Conservation (phyloP, 441 rosid genomes). For the Daphne laureola region DNA sequence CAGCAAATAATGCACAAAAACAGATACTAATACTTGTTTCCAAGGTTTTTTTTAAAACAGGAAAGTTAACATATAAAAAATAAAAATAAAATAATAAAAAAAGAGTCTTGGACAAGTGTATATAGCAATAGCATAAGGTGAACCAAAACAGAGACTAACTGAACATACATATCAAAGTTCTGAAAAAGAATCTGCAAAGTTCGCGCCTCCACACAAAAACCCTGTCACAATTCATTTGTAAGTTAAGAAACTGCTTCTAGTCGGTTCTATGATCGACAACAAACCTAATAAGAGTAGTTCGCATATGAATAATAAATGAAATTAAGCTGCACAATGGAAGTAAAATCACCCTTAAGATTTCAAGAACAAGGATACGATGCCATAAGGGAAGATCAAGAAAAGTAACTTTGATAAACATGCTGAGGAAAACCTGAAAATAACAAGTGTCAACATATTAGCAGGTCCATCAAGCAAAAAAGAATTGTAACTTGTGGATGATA, state of each 20-base stretch:
- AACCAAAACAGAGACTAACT: slow-evolving; percentile 17
- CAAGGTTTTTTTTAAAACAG: too few relatives aligned
- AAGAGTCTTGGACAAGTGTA: slow-evolving; percentile 1
- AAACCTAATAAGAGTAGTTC: neutral
- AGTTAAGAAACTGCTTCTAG: slow-evolving; percentile 9
- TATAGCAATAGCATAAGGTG: slow-evolving; percentile 12
- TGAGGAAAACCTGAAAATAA: slow-evolving; percentile 82
- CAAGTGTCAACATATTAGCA: slow-evolving; percentile 1
- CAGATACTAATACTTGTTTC: too few relatives aligned
- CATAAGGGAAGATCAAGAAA: slow-evolving; percentile 94
- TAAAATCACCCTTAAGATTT: slow-evolving; percentile 85
- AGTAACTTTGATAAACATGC: slow-evolving; percentile 90
- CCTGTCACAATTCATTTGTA: slow-evolving; percentile 45
- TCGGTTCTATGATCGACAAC: too few relatives aligned
- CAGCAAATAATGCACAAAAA: too few relatives aligned
- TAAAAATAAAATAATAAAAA: too few relatives aligned
- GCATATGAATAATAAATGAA: slow-evolving; percentile 1
- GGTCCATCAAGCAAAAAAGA: neutral
- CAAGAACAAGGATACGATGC: slow-evolving; percentile 99
- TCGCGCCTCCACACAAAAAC: slow-evolving; percentile 96
- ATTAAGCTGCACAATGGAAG: slow-evolving; percentile 9
- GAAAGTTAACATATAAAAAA: too few relatives aligned
- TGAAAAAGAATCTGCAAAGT: slow-evolving; percentile 80
- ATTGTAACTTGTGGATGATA: too few relatives aligned
- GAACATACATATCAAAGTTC: slow-evolving; percentile 92